phyloP scores from a whole-genome alignment of 2,329 filamentous ascomycete species.

The Trichoderma aggressivum region DNA sequence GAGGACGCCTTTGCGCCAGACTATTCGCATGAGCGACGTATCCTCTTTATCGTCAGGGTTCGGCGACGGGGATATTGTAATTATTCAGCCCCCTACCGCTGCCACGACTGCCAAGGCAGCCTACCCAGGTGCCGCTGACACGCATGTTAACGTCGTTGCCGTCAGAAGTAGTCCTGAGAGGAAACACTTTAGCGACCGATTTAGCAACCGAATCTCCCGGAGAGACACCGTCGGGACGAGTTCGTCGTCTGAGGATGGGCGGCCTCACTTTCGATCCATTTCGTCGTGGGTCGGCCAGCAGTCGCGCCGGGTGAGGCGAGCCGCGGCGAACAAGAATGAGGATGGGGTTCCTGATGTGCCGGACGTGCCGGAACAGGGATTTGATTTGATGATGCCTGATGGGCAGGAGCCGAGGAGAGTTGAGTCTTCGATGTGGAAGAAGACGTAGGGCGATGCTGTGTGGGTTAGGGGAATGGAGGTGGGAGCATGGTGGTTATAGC shows the following conservation, averaged over 20 bases:
- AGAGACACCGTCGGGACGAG: conserved; percentile 53
- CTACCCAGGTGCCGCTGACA: conserved; percentile 11
- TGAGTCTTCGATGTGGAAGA: conserved; percentile 25
- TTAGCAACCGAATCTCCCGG: conserved; percentile 18
- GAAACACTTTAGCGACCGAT: conserved; percentile 2
- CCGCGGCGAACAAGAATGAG: conserved; percentile 23
- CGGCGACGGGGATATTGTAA: conserved; percentile 58
- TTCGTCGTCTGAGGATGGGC: conserved; percentile 50
- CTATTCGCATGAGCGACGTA: conserved; percentile 43
- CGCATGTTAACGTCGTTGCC: neutral
- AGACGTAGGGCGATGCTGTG: neutral
- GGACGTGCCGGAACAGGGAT: conserved; percentile 43
- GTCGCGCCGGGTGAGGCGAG: conserved; percentile 50
- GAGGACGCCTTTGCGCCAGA: conserved; percentile 25
- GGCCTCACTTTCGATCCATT: conserved; percentile 55
- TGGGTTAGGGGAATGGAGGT: neutral
- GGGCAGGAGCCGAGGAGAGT: conserved; percentile 45
- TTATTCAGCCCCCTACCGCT: conserved; percentile 33
- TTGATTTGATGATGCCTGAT: conserved; percentile 51
- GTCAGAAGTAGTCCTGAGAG: conserved; percentile 7
- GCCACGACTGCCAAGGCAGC: neutral
- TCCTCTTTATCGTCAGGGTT: conserved; percentile 64
- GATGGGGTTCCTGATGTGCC: conserved; percentile 40
- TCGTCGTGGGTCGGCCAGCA: conserved; percentile 66
- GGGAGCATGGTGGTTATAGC: neutral